phyloP scores from a whole-genome alignment of 164 flowering plant species.

The Vitis vinifera region DNA sequence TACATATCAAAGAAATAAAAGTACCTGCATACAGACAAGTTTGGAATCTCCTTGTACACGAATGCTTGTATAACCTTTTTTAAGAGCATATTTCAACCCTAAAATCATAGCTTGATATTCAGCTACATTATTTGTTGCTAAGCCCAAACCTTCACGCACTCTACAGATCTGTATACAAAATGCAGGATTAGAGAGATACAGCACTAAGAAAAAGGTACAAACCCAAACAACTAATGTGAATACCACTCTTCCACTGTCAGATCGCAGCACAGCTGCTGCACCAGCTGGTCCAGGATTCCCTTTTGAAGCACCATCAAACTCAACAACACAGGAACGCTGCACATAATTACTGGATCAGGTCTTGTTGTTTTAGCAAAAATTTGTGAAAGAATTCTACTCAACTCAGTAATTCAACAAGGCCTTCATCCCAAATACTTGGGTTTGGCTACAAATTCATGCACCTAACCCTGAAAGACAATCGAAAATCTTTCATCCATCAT shows the following conservation, averaged over 20 bases:
- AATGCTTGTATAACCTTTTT: conserved; percentile 63
- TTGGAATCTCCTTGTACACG: conserved; percentile 80
- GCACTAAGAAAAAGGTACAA: neutral
- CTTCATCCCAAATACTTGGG: too few species aligned
- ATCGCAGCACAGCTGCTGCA: conserved; percentile 81
- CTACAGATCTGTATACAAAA: conserved; percentile 55
- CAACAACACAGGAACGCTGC: conserved; percentile 62
- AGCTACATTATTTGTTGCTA: conserved; percentile 73
- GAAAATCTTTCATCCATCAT: neutral
- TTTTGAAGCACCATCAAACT: conserved; percentile 98
- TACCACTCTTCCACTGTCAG: conserved; percentile 78
- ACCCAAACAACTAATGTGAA: conserved; percentile 1
- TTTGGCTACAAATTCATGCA: too few species aligned
- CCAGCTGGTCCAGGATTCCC: conserved; percentile 97
- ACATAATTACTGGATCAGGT: conserved; percentile 1
- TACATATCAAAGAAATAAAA: conserved; percentile 3
- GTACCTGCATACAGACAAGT: conserved; percentile 84
- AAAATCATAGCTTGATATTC: conserved; percentile 77
- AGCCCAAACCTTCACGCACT: conserved; percentile 77
- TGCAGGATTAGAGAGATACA: conserved; percentile 7
- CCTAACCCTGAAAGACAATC: neutral
- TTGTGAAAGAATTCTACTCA: neutral
- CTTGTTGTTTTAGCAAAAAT: neutral
- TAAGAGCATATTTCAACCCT: conserved; percentile 73
- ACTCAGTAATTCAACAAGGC: too few species aligned